Evolutionary conservation across 2,329 filamentous ascomycete genomes (phyloP), one percentile per base, ranked within the genome.

Genomic region (Diaporthe ilicicola): DNA sequence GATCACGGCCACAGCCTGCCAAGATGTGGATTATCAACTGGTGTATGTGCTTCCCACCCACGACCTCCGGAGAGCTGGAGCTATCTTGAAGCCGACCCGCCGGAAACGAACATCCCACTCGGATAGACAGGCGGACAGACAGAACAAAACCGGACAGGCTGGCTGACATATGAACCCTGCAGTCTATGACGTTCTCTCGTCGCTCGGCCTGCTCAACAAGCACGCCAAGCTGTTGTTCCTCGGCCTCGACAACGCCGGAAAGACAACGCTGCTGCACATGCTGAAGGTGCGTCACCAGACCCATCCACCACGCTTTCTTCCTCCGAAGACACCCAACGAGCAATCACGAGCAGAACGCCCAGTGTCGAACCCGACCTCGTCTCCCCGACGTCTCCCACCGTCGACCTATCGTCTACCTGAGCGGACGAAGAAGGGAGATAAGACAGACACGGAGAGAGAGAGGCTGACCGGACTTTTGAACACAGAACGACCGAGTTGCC

Each of bases 11-110:
- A 62, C 53, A 46, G 64, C 75, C 73, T 72, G 75, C 76, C 84
- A 87, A 79, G 75, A 97, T 97, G 94, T 97, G 94, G 94, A 93
- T 97, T 82, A 85, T 97, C 81, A 94, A 95, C 89, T 97, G 94
- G 94, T 97, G 94, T 97, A 94, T 81, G 90, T 87, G 34, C 34
- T 39, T 61, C 27, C 32, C 22, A 48, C 42, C 17, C 72, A 48
- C n/a, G 29, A 22, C 59, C 59, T 37, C 44, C 29, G 17, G 55
- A 24, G 13, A 24, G 37, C 37, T 39, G 37, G 37, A 39, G 37
- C 37, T 39, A 39, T 39, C 37, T 10, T 10, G 37, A 39, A 50
- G 27, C 37, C 10, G 22, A 53, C 71, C 69, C 37, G 37, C 37
- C 37, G 9, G 37, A 10, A 15, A 10, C 37, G 37, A 39, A 15